phyloP scores from a whole-genome alignment of 2,329 filamentous ascomycete species.

The Cryphonectria japonica region DNA sequence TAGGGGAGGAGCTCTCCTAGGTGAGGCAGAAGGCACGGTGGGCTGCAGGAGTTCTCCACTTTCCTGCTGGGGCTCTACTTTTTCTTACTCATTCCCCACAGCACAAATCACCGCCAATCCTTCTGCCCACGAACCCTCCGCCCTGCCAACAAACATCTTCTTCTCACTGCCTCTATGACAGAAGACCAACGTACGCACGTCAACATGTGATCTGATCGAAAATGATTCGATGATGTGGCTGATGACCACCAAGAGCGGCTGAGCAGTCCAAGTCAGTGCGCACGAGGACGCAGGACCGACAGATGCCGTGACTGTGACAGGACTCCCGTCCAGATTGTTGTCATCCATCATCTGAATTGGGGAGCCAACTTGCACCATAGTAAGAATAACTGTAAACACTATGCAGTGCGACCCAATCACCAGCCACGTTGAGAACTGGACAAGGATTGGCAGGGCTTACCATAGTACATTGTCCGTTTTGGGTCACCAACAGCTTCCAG shows the following conservation, averaged over 20 bases:
- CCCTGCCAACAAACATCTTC: not conserved
- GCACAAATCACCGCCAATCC: constrained; percentile 21
- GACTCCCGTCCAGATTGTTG: too few species aligned
- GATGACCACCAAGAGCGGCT: not conserved
- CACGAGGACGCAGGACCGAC: not conserved
- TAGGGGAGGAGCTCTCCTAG: not conserved
- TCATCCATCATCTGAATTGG: not conserved
- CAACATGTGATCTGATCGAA: not conserved
- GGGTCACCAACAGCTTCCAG: constrained; percentile 6
- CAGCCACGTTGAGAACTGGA: not conserved
- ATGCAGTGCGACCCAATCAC: not conserved
- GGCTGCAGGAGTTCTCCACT: not conserved
- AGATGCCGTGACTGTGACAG: not conserved
- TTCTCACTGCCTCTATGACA: not conserved
- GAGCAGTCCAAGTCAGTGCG: not conserved
- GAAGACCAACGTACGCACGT: not conserved
- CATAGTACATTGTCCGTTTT: not conserved
- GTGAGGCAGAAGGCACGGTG: not conserved
- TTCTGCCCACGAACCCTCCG: constrained; percentile 1
- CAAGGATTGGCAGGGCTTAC: not conserved
- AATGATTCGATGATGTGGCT: not conserved
- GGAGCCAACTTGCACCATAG: not conserved
- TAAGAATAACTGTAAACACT: not conserved
- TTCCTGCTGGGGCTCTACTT: not conserved
- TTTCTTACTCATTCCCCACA: not conserved